Conservation (phyloP, 345 rosid genomes). For the Triadica sebifera region DNA sequence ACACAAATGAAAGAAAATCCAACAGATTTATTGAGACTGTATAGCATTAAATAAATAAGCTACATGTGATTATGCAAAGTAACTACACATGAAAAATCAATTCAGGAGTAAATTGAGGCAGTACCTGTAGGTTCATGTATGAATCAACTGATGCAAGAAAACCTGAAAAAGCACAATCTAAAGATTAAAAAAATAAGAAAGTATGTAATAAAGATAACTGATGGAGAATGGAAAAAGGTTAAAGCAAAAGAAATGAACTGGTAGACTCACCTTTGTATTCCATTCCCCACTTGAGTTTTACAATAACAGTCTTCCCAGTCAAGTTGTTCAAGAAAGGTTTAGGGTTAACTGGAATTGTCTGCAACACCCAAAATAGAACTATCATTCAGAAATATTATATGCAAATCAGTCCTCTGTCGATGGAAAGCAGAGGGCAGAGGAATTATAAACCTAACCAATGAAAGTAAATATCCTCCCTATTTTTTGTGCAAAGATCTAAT, state of each 20-base stretch:
- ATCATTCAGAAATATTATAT: too few species aligned
- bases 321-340: too few species aligned
- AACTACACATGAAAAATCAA: neutral
- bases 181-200: neutral
- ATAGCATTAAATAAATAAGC: neutral
- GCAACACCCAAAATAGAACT: too few species aligned
- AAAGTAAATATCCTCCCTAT: too few species aligned
- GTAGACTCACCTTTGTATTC: too few species aligned
- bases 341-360: too few species aligned
- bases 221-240: neutral
- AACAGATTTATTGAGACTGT: neutral
- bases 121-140: constrained; percentile 94
- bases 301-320: too few species aligned
- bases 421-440: too few species aligned
- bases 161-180: neutral
- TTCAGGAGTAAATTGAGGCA: neutral
- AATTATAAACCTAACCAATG: too few species aligned
- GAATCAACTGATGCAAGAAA: constrained; percentile 93
- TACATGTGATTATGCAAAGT: neutral
- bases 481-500: neutral
- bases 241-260: neutral
- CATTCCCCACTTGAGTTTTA: too few species aligned
- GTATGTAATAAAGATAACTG: too few species aligned
- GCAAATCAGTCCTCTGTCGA: too few species aligned
- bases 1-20: neutral